phyloP scores from a whole-genome alignment of 179 eudicot genomes.

The Camellia oleifera region DNA sequence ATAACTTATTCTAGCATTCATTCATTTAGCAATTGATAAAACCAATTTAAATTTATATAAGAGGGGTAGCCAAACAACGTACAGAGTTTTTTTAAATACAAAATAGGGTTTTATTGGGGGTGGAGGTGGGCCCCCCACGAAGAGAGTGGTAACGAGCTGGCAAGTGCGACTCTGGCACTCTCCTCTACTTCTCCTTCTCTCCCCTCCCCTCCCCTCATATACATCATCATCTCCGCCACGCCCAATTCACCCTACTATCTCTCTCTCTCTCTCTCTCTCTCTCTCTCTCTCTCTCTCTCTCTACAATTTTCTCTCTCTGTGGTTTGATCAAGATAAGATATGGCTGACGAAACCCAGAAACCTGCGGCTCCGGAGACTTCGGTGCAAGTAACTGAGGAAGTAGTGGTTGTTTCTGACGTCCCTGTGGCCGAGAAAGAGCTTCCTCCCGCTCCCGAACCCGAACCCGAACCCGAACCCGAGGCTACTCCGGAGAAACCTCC shows the following conservation, averaged over 20 bases:
- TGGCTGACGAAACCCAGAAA: constrained; percentile 44
- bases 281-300: not conserved
- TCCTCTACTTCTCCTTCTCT: not conserved
- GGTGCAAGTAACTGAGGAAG: constrained; percentile 6
- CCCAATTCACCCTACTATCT: not conserved
- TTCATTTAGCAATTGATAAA: too few relatives aligned
- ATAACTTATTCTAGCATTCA: too few relatives aligned
- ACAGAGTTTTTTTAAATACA: too few relatives aligned
- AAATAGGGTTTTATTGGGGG: not conserved
- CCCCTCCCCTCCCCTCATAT: not conserved
- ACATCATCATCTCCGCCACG: not conserved
- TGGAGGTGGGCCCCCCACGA: constrained; percentile 17
- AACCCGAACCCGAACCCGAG: constrained; percentile 18
- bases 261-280: not conserved
- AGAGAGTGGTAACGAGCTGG: constrained; percentile 37
- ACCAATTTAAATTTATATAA: too few relatives aligned
- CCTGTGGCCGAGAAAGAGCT: constrained; percentile 25
- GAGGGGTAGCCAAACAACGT: too few relatives aligned
- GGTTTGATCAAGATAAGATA: not conserved
- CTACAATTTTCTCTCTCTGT: not conserved
- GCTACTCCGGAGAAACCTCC: constrained; percentile 13
- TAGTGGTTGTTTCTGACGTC: constrained; percentile 28
- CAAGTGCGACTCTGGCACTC: constrained; percentile 22
- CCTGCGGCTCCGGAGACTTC: constrained; percentile 13
- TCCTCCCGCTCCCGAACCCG: constrained; percentile 22